Evolutionary conservation across 441 rosid genomes (phyloP).

Genomic region (Pelargonium fulgidum): DNA sequence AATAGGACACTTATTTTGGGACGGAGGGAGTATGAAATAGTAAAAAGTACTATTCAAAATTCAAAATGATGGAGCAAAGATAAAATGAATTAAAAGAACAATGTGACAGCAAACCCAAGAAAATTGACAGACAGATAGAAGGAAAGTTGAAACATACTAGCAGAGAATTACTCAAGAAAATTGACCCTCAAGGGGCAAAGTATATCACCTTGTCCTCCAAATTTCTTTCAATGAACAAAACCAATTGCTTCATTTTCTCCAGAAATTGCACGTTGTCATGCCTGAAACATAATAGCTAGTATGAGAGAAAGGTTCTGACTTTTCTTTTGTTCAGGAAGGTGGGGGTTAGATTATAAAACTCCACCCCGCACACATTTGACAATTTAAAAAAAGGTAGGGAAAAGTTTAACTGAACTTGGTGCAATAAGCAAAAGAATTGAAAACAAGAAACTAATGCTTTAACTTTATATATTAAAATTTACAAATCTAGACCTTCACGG

Average conservation of each 20-base stretch:
- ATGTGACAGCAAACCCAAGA: not conserved
- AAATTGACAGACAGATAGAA: not conserved
- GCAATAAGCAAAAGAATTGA: not conserved
- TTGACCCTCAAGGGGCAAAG: conserved; percentile 9
- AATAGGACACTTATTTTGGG: no score
- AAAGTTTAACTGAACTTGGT: not conserved
- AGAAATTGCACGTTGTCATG: conserved; percentile 80
- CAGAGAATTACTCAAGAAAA: conserved; percentile 1
- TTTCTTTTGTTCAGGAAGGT: not conserved
- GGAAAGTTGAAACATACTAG: not conserved
- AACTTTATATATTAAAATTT: not conserved
- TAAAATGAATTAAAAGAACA: not conserved
- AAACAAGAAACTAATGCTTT: not conserved
- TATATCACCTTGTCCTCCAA: conserved; percentile 71
- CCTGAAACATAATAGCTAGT: conserved; percentile 49
- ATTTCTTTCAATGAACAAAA: conserved; percentile 65
- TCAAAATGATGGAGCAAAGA: not conserved
- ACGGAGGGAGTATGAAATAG: no score
- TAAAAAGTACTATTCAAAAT: not conserved
- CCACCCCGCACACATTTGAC: not conserved
- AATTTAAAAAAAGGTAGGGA: not conserved
- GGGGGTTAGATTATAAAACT: not conserved
- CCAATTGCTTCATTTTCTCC: conserved; percentile 92
- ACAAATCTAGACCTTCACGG: not conserved
- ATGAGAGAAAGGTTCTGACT: conserved; percentile 15